These are phyloP conservation scores for Mycocentrospora acerina DNA, from an alignment of 2,329 filamentous ascomycete genomes.

Conservation along the genomic window DNA sequence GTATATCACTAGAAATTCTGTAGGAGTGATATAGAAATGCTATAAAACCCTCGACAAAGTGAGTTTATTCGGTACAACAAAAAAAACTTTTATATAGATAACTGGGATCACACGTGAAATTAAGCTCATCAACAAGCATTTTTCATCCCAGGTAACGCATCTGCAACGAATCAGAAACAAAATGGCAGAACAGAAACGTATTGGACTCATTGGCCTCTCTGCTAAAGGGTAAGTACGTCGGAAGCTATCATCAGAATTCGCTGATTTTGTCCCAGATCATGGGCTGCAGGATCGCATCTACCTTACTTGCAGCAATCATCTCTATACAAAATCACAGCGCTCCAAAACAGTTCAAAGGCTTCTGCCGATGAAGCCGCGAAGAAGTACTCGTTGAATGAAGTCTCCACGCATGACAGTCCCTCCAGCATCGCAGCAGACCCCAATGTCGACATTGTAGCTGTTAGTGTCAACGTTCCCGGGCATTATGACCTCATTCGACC, in stretches of 20 bases:
- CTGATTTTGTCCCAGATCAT: conserved; percentile 27
- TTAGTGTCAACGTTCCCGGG: conserved; percentile 46
- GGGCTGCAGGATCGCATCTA: conserved; percentile 44
- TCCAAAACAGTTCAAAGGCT: conserved; percentile 51
- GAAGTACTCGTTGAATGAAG: conserved; percentile 41
- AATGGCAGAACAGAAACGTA: conserved; percentile 20
- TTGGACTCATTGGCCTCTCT: conserved; percentile 38
- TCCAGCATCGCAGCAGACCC: conserved; percentile 49
- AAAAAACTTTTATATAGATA: no score
- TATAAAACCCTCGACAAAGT: no score
- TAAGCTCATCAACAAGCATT: no score
- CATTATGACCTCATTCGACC: conserved; percentile 48
- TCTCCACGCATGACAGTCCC: conserved; percentile 46
- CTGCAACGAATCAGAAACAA: no score
- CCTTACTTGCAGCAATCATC: conserved; percentile 35
- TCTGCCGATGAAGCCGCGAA: conserved; percentile 45
- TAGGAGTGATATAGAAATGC: no score
- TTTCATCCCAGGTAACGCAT: no score
- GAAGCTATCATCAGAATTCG: neutral
- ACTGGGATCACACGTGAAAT: no score
- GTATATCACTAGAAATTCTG: no score
- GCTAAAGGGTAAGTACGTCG: conserved; percentile 27
- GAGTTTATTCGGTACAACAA: no score
- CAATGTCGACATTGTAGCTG: conserved; percentile 52
- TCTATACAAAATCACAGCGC: conserved; percentile 52